These are phyloP conservation scores for Tylopilus rubrobrunneus DNA, from an alignment of 768 basidiomycete species.

Conservation along the genomic window DNA sequence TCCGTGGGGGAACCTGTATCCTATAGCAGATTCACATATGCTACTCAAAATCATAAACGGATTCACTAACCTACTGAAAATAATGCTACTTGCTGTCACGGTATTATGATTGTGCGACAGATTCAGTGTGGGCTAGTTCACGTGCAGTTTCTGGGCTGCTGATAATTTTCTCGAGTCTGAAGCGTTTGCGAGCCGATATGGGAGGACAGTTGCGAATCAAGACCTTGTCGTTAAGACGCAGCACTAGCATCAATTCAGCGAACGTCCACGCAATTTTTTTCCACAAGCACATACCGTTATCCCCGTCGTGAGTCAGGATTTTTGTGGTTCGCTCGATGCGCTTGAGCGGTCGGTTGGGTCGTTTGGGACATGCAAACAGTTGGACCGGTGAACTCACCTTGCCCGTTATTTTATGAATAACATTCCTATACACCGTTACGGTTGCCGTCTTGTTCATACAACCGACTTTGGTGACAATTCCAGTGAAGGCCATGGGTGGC, in stretches of 20 bases:
- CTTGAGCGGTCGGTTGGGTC: slow-evolving; percentile 33
- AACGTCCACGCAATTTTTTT: background rate
- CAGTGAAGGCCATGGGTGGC: slow-evolving; percentile 76
- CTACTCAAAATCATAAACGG: background rate
- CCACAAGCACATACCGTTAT: slow-evolving; percentile 50
- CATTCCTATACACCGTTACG: slow-evolving; percentile 72
- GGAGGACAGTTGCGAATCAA: slow-evolving; percentile 80
- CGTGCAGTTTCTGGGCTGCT: slow-evolving; percentile 66
- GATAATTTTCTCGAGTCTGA: slow-evolving; percentile 63
- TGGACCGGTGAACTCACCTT: slow-evolving; percentile 50
- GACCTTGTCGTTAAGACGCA: slow-evolving; percentile 67
- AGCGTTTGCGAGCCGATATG: slow-evolving; percentile 74
- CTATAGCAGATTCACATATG: background rate
- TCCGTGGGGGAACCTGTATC: background rate
- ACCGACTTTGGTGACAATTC: slow-evolving; percentile 76
- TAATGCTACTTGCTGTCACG: background rate
- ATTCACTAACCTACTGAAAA: background rate
- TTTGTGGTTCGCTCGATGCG: slow-evolving; percentile 74
- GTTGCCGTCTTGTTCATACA: slow-evolving; percentile 84
- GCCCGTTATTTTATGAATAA: slow-evolving; percentile 68
- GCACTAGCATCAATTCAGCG: slow-evolving; percentile 37
- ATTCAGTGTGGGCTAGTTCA: slow-evolving; percentile 31
- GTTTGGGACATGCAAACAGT: background rate
- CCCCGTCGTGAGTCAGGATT: slow-evolving; percentile 71
- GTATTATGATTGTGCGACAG: background rate